Evolutionary conservation across 148 eudicot genomes (phyloP).

Genomic region (Nyssa sinensis): DNA sequence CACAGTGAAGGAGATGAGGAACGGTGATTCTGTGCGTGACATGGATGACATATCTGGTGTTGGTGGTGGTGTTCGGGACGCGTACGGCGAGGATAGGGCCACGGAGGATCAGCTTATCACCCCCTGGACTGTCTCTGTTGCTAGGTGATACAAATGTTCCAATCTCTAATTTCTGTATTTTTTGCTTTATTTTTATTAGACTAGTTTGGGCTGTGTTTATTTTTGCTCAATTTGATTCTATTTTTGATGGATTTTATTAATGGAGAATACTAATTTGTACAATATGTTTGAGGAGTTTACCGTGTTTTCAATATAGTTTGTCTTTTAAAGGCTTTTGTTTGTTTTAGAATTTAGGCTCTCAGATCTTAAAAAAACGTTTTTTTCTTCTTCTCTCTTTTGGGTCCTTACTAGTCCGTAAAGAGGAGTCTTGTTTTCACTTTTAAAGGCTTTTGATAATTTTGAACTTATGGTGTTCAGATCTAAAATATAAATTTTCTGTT

Average conservation of each 20-base stretch:
- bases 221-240: not conserved
- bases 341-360: not conserved
- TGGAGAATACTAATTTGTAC: not conserved
- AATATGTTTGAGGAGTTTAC: not conserved
- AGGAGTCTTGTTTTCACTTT: not conserved
- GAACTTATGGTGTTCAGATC: not conserved
- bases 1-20: slow-evolving; percentile 32
- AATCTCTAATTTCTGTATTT: not conserved
- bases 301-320: not conserved
- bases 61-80: slow-evolving; percentile 68
- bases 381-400: not conserved
- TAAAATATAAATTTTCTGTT: not conserved
- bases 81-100: slow-evolving; percentile 83
- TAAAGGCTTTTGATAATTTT: not conserved
- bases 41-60: too few relatives aligned
- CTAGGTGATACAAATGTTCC: slow-evolving; percentile 31
- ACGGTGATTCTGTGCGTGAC: slow-evolving; percentile 33
- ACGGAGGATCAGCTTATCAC: slow-evolving; percentile 73
- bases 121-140: slow-evolving; percentile 86
- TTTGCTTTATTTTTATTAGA: not conserved
- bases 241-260: not conserved
- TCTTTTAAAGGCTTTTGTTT: not conserved
- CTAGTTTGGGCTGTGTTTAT: slow-evolving; percentile 3
- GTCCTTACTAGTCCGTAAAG: not conserved
- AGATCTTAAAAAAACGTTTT: not conserved